phyloP scores from a whole-genome alignment of 768 basidiomycete species.

The Cystofilobasidium ferigula region DNA sequence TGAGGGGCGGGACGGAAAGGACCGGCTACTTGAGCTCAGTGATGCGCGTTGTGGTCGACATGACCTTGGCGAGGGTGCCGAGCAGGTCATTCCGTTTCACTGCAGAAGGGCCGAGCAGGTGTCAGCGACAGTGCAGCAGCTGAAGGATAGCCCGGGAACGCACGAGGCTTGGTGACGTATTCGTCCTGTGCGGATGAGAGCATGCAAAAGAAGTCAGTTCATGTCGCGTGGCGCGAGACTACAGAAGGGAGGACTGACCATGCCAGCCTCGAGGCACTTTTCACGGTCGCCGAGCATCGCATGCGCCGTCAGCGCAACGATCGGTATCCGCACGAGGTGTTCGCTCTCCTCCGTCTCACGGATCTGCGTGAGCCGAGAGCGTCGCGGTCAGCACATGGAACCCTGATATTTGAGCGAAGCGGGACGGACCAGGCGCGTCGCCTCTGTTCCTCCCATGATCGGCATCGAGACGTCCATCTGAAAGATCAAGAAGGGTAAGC shows the following conservation, averaged over 20 bases:
- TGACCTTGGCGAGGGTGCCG: conserved; percentile 34
- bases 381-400: neutral
- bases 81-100: conserved; percentile 36
- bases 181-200: conserved; percentile 29
- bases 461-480: conserved; percentile 85
- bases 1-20: neutral
- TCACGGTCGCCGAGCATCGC: conserved; percentile 50
- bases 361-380: neutral
- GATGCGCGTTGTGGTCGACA: conserved; percentile 16
- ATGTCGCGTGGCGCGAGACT: conserved; percentile 13
- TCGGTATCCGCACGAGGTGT: conserved; percentile 63
- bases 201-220: neutral
- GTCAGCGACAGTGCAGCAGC: conserved; percentile 29
- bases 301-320: conserved; percentile 93
- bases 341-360: conserved; percentile 69
- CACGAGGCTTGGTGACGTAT: conserved; percentile 35
- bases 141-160: neutral
- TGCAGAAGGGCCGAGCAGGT: neutral
- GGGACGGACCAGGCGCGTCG: conserved; percentile 54
- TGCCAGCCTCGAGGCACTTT: conserved; percentile 37
- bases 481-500: conserved; percentile 15
- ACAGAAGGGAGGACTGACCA: conserved; percentile 25
- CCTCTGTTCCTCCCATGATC: conserved; percentile 91
- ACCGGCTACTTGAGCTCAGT: neutral
- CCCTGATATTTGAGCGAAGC: conserved; percentile 40